Evolutionary conservation across 305 asterid genomes (phyloP), one percentile per base, ranked within the genome.

Genomic region (Salvia sclarea): DNA sequence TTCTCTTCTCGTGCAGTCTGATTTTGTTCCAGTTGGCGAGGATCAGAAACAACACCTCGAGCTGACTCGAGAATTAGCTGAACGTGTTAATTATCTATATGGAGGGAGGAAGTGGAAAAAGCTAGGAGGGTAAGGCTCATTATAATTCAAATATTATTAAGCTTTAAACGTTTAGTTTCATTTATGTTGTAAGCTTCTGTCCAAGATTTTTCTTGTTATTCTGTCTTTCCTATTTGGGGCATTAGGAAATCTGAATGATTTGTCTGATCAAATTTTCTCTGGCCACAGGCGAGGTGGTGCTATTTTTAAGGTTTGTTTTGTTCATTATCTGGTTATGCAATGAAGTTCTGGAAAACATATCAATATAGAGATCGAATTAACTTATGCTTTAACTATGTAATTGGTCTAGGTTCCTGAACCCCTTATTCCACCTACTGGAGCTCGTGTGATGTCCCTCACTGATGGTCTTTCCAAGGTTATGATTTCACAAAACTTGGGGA

Each of bases 21-120:
- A 95, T 89, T 76, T 88, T 79, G 99, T 95, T 52, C 98, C 98
- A 37, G 99, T 95, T 57, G 99, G 97, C 55, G 98, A 89, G 85
- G 99, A 95, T 83, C 99, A 95, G 91, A 91, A 91, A 80, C 99
- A 95, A 71, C 99, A 95, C 80, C 85, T 91, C 58, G 99, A 95
- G 84, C 83, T 95, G 79, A 95, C 97, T 69, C 79, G 99, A 62
- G 96, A 95, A 73, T 69, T 95, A 75, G 99, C 98, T 38, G 92
- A 89, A 78, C 98, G 95, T 45, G 81, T 94, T 71, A 91, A 94
- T 76, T 71, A 85, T 84, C 74, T 86, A 64, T 94, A 86, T 79
- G 98, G 99, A 59, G 97, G 99, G 73, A 85, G 89, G 81, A 91
- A 89, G 79, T 94, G 98, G 99, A 91, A 94, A 87, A 91, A 89